Conservation (phyloP, 2,329 filamentous ascomycete genomes). For the Apiospora sp. region DNA sequence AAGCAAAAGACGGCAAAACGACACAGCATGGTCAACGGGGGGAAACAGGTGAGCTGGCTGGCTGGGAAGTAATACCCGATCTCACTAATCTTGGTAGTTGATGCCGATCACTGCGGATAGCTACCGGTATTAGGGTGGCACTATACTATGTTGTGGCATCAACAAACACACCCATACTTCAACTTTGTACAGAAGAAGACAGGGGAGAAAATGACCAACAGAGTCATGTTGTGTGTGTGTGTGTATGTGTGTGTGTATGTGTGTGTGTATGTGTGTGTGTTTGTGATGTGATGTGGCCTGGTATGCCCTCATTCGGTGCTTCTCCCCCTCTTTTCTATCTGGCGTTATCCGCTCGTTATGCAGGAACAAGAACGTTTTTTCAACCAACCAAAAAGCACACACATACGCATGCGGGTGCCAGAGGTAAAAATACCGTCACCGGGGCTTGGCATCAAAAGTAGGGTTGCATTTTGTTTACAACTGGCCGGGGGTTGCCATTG, state of each 20-base stretch:
- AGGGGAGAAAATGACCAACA: neutral
- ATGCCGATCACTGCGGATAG: constrained; percentile 17
- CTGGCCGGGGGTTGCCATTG: neutral
- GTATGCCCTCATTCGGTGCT: neutral
- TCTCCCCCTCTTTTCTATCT: neutral
- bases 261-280: neutral
- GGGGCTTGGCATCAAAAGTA: neutral
- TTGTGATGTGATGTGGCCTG: neutral
- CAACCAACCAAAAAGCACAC: neutral
- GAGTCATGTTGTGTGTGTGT: neutral
- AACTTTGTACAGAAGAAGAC: neutral
- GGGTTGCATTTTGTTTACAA: constrained; percentile 18
- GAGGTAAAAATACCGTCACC: constrained; percentile 8
- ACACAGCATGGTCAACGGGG: neutral
- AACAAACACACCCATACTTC: neutral
- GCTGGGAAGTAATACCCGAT: constrained; percentile 1
- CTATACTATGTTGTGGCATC: neutral
- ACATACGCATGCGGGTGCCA: constrained; percentile 8
- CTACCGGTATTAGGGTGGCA: neutral
- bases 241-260: neutral
- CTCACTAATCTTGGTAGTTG: neutral
- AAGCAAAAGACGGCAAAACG: neutral
- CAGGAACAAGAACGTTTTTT: constrained; percentile 8
- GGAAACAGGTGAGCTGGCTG: neutral
- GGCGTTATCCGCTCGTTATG: constrained; percentile 1